These are phyloP conservation scores for Moricandia moricandioides DNA, from an alignment of 345 rosid genomes.

Conservation along the genomic window DNA sequence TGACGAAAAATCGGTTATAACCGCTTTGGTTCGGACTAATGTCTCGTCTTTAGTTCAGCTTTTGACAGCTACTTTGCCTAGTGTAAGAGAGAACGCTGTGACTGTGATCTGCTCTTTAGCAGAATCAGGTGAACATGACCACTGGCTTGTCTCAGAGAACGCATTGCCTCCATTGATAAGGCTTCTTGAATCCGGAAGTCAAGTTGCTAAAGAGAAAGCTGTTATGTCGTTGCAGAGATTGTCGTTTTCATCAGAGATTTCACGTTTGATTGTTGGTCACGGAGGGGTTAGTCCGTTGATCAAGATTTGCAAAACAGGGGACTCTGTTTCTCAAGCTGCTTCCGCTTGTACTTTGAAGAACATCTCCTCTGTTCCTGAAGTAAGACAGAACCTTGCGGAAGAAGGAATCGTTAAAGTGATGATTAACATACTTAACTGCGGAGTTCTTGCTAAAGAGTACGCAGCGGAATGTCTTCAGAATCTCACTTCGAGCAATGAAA, in stretches of 20 bases:
- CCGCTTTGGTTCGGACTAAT: constrained; percentile 62
- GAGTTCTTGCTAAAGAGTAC: constrained; percentile 70
- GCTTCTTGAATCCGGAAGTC: constrained; percentile 77
- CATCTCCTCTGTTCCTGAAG: constrained; percentile 77
- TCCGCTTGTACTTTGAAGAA: constrained; percentile 82
- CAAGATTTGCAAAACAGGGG: constrained; percentile 69
- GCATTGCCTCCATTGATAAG: constrained; percentile 80
- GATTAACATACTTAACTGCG: constrained; percentile 68
- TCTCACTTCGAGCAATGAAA: constrained; percentile 75
- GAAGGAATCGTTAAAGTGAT: constrained; percentile 74
- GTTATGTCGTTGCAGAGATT: constrained; percentile 72
- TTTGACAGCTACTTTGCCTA: constrained; percentile 68
- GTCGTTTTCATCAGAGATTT: constrained; percentile 70
- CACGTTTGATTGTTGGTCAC: constrained; percentile 79
- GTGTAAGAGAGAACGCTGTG: constrained; percentile 70
- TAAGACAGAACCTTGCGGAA: constrained; percentile 67
- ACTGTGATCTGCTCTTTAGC: constrained; percentile 67
- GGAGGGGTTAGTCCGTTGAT: constrained; percentile 74
- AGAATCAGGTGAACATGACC: constrained; percentile 73
- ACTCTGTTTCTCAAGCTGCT: constrained; percentile 81
- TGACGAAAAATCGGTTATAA: constrained; percentile 65
- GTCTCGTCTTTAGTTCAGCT: constrained; percentile 70
- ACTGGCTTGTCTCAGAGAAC: constrained; percentile 85
- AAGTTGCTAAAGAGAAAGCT: constrained; percentile 69
- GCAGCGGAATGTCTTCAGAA: constrained; percentile 90